Evolutionary conservation across 2,329 filamentous ascomycete genomes (phyloP), one percentile per base, ranked within the genome.

Genomic region (Passalora sequoiae): DNA sequence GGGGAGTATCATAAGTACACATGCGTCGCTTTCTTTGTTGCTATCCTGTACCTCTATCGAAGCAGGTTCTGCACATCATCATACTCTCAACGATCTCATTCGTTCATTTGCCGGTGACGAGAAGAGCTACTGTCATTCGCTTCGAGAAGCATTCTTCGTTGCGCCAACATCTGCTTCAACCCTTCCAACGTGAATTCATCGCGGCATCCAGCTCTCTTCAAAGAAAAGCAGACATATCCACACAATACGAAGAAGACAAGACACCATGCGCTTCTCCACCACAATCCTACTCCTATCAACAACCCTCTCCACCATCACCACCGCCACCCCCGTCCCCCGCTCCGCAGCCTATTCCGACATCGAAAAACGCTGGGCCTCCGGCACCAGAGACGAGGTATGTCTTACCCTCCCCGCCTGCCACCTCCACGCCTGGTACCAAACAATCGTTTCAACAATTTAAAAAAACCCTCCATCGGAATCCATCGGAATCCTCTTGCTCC

Each of bases 341-440:
- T 45, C 53, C 19, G 36, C 47, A 8, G 25, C 44, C 21, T 56
- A 59, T 40, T 33, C 50, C 30, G 57, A 59, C 7, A 56, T 61
- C 24, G 56, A 61, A 47, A 42, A 47, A 15, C 45, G 55, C 13
- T 61, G 57, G 59, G 49, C 49, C 7, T 42, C 48, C 15, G 59
- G 57, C 19, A 39, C 56, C 29, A 51, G 33, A 36, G 33, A 54
- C 38, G 59, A 61, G 38, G 57, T 61, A 56, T 37, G 51, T 49
- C 9, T 32, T 27, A 12, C 25, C 32, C 40, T 42, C 16, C 40
- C 40, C 2, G 40, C 27, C 22, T 43, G 31, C 16, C 24, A 43
- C 31, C 21, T 43, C 32, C 31, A 29, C 21, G 32, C 40, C 22
- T 43, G 16, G 38, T 21, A 32, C 28, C 38, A 24, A 15, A 13